These are phyloP conservation scores for Dorcoceras hygrometricum DNA, from an alignment of 257 asterid genomes.

Conservation along the genomic window DNA sequence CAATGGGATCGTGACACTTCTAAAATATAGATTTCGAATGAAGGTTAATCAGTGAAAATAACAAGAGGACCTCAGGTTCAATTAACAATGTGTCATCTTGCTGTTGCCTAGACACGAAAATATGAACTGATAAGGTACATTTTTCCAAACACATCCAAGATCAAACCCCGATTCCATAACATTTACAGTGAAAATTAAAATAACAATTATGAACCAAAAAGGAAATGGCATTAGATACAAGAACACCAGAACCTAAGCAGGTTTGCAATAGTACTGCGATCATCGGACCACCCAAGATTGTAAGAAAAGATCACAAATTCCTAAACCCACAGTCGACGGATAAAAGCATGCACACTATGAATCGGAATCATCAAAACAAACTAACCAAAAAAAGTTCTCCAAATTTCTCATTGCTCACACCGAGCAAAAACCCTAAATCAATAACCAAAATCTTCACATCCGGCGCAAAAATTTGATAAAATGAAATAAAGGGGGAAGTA, in stretches of 20 bases:
- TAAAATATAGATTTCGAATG: no score
- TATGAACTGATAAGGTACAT: not conserved
- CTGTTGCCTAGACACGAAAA: conserved; percentile 17
- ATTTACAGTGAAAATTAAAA: conserved; percentile 3
- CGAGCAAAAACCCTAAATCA: conserved; percentile 22
- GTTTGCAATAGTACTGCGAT: not conserved
- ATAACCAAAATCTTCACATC: conserved; percentile 4
- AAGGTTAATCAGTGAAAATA: not conserved
- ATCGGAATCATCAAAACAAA: conserved; percentile 27
- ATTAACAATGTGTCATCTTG: not conserved
- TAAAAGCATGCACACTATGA: conserved; percentile 23
- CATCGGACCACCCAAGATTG: conserved; percentile 3
- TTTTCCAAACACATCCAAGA: conserved; percentile 13
- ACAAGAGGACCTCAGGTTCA: not conserved
- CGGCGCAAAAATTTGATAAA: conserved; percentile 1
- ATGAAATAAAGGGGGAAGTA: conserved; percentile 6
- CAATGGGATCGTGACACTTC: no score
- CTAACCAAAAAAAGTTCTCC: conserved; percentile 13
- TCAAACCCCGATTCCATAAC: not conserved
- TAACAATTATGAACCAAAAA: not conserved
- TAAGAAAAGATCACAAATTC: not conserved
- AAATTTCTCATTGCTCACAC: conserved; percentile 17
- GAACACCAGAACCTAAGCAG: no score
- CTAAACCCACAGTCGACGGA: conserved; percentile 21
- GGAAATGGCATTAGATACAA: not conserved